A percentile compares a stretch with the other conserved stretches of the same genome.
Conservation (phyloP, 83 land plant genomes). For the Picea engelmannii region DNA sequence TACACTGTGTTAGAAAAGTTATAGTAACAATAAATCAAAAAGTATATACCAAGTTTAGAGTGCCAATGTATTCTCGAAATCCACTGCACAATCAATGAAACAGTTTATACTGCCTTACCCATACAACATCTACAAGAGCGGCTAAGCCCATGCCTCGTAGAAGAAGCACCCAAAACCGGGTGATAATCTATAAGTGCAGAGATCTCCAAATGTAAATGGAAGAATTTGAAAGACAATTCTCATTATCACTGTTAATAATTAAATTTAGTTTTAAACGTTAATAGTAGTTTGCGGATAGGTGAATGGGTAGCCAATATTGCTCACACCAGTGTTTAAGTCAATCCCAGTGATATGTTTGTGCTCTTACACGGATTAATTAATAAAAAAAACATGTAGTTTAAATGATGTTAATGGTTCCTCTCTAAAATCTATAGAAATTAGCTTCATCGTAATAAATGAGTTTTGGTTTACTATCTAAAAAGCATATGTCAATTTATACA, state of each 20-base stretch:
- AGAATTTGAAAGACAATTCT: neutral
- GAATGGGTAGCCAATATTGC: no score
- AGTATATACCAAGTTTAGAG: no score
- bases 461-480: no score
- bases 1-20: no score
- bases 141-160: constrained; percentile 81
- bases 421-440: no score
- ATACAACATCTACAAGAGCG: constrained; percentile 67
- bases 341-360: neutral
- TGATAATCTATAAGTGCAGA: constrained; percentile 64
- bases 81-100: constrained; percentile 7
- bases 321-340: neutral
- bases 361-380: neutral
- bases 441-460: no score
- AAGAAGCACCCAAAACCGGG: constrained; percentile 94
- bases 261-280: neutral
- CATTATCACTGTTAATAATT: neutral
- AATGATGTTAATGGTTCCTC: no score
- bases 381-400: neutral
- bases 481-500: no score
- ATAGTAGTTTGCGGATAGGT: no score
- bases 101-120: constrained; percentile 55
- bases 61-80: neutral
- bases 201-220: neutral
- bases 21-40: no score